phyloP scores from a whole-genome alignment of 371 early-diverging fungal species.

The Mucor velutinosus region DNA sequence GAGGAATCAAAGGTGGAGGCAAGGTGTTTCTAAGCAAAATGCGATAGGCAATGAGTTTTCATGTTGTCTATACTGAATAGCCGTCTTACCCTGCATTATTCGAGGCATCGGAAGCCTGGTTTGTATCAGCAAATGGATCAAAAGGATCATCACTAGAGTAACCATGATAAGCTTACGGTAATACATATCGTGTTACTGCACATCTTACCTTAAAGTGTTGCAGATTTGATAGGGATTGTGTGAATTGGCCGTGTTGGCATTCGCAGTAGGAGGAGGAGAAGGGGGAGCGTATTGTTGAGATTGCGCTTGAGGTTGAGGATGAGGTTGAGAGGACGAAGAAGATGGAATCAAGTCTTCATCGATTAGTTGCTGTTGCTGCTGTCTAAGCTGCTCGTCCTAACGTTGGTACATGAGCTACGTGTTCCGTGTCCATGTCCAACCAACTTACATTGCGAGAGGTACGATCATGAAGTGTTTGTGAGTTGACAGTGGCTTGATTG shows the following conservation, averaged over 20 bases:
- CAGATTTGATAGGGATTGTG: not conserved
- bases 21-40: constrained; percentile 10
- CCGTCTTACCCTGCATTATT: constrained; percentile 30
- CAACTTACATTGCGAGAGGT: constrained; percentile 28
- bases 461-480: constrained; percentile 35
- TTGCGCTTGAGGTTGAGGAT: no score
- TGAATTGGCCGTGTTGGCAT: not conserved
- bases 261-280: not conserved
- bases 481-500: constrained; percentile 40
- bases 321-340: constrained; percentile 8
- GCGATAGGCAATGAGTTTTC: constrained; percentile 6
- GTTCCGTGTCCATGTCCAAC: not conserved
- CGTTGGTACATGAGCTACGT: not conserved
- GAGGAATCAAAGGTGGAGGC: constrained; percentile 48
- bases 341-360: not conserved
- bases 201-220: not conserved
- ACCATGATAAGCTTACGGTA: not conserved
- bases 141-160: constrained; percentile 32
- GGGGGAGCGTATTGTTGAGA: not conserved
- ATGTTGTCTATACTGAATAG: not conserved
- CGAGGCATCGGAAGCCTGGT: constrained; percentile 6
- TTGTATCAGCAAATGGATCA: constrained; percentile 47
- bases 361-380: constrained; percentile 6
- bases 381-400: constrained; percentile 1
- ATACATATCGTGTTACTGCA: not conserved